Base-by-base conservation (phyloP, 352 stramenopile genomes). In the Globisporangium alternatum region DNA sequence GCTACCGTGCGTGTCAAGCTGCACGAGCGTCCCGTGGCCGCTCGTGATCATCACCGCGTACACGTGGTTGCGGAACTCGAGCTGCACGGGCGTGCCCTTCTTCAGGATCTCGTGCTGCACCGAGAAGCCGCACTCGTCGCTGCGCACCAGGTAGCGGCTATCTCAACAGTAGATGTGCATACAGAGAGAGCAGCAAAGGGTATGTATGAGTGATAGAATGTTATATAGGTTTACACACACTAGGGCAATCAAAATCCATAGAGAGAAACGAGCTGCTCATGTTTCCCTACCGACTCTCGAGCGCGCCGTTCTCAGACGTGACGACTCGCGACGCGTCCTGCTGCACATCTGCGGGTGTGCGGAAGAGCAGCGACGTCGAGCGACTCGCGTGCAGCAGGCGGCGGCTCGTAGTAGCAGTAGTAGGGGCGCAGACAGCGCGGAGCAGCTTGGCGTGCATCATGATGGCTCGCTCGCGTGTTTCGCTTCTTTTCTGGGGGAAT, bases 31-130 rank as follows among this genome's bases (percentile, higher is more conserved):
- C 15, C 80, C 84, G 13, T 60, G 65, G 56, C 84, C 84, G 61
- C 78, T 72, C 44, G 82, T 93, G 55, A 93, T 71, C 53, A 91
- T 64, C 59, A 91, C 64, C 4, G 80, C 82, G 65, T 83, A 89
- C 58, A 91, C 84, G 70, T 93, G 84, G 65, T 91, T 93, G 63
- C 76, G 72, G 66, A 90, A 93, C 61, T 81, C 75, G 21, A 93
- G 75, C 17, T 71, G 76, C 62, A 88, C 78, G 7, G 72, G 59
- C 5, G 49, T 15, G 35, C 76, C 77, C 57, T 89, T 88, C 57
- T 78, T 75, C 17, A 93, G 71, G 30, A 90, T 65, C 44, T 91
- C 84, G 28, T 89, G 84, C 70, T 93, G 84, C 66, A 93, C 41
- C 15, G 84, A 93, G 68, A 93, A 93, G 39, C 84, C 84, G 48